Evolutionary conservation across 2,329 filamentous ascomycete species (phyloP), one percentile per base, ranked within the genome.

Genomic region (Sordariomycetes sp.): DNA sequence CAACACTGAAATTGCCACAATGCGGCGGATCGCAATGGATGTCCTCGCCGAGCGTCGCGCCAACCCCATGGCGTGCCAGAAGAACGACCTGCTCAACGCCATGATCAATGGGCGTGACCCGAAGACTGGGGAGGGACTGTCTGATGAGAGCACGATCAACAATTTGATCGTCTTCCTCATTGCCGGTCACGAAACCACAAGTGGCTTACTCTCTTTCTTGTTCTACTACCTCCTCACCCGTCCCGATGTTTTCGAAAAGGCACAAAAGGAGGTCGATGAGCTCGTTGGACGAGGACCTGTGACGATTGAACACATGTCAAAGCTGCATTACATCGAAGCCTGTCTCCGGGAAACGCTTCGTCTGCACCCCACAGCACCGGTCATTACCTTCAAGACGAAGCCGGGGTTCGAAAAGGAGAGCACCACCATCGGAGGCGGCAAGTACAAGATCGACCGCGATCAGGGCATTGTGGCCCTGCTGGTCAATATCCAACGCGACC

Each of bases 151-250:
- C 32, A 81, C 86, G 41, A 68, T 74, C 12, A 67, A 80, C 49
- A 83, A 86, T 42, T 73, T 86, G 57, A 77, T 82, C 38, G 86
- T 80, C 0, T 85, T 86, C 43, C 54, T 86, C 8, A 77, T 81
- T 45, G 78, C 78, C 23, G 47, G 77, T 78, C 80, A 84, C 41
- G 82, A 86, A 45, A 87, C 83, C 0, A 82, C 82, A 0, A 75
- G 76, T 2, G 80, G 79, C 3, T 56, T 80, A 12, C 52, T 86
- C 10, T 72, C 76, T 0, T 86, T 83, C 42, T 53, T 66, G 1
- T 67, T 79, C 36, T 76, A 74, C 47, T 66, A 74, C 39, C 57
- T 83, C 3, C 48, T 79, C 30, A 75, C 72, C 42, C 63, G 74
- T 42, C 75, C 75, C 0, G 61, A 67, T 2, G 60, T 61, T 2